Evolutionary conservation across 2,329 filamentous ascomycete genomes (phyloP).

Genomic region (Penicillium sp.): DNA sequence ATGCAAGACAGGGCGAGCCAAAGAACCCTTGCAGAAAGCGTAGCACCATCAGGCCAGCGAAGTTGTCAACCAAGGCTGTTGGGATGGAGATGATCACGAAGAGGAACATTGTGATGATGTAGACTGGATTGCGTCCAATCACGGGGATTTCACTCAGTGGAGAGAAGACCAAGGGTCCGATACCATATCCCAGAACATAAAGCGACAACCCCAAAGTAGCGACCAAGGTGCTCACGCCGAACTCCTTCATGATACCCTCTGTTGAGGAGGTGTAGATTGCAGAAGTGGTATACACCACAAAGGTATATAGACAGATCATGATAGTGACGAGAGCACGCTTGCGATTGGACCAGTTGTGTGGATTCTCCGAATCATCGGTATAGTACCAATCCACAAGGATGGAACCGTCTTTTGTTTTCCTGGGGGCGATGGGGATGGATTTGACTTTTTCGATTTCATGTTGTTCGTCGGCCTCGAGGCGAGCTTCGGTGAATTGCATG

Average conservation of each 20-base stretch:
- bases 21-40: constrained; percentile 68
- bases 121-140: constrained; percentile 67
- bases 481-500: constrained; percentile 20
- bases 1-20: constrained; percentile 65
- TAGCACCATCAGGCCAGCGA: constrained; percentile 62
- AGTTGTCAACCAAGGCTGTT: constrained; percentile 62
- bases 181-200: constrained; percentile 49
- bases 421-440: constrained; percentile 33
- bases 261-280: constrained; percentile 35
- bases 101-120: constrained; percentile 65
- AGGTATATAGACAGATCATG: constrained; percentile 37
- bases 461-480: constrained; percentile 31
- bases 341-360: constrained; percentile 35
- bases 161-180: constrained; percentile 65
- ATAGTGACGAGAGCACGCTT: constrained; percentile 29
- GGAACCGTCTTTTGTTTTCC: constrained; percentile 37
- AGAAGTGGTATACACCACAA: constrained; percentile 39
- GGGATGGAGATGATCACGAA: constrained; percentile 68
- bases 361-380: constrained; percentile 28
- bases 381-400: constrained; percentile 40
- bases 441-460: constrained; percentile 30
- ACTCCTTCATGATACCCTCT: constrained; percentile 26
- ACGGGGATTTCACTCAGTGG: constrained; percentile 66
- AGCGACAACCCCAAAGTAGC: constrained; percentile 36
- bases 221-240: constrained; percentile 29